Conservation (phyloP, 352 stramenopile genomes). For the Phytophthora rubi region DNA sequence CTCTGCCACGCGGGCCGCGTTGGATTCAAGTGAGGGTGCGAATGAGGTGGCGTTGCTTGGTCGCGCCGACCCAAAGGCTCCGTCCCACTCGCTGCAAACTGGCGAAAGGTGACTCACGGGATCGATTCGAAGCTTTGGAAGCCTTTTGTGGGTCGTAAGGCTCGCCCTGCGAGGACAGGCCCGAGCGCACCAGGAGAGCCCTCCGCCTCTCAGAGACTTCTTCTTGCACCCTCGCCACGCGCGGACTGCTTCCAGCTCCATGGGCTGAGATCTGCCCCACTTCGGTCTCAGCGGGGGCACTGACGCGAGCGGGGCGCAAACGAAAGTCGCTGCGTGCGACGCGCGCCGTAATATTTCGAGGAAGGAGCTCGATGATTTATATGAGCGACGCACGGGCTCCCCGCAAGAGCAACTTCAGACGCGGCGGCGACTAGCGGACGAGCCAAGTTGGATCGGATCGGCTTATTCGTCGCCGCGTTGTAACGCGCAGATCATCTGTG, state of each 20-base stretch:
- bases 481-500: slow-evolving; percentile 8
- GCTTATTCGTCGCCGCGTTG: slow-evolving; percentile 23
- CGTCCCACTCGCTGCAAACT: slow-evolving; percentile 29
- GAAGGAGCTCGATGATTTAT: slow-evolving; percentile 23
- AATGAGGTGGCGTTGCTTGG: slow-evolving; percentile 32
- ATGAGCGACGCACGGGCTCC: slow-evolving; percentile 29
- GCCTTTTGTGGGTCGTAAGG: slow-evolving; percentile 25
- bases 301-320: slow-evolving; percentile 1
- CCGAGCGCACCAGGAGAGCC: neutral
- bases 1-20: slow-evolving; percentile 5
- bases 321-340: slow-evolving; percentile 20
- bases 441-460: slow-evolving; percentile 1
- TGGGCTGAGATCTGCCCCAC: slow-evolving; percentile 1
- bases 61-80: slow-evolving; percentile 18
- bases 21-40: slow-evolving; percentile 25
- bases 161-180: slow-evolving; percentile 19
- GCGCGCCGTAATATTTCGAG: slow-evolving; percentile 18
- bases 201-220: slow-evolving; percentile 5
- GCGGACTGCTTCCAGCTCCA: slow-evolving; percentile 18
- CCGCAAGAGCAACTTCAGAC: slow-evolving; percentile 14
- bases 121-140: slow-evolving; percentile 19
- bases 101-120: slow-evolving; percentile 29
- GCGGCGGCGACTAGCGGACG: slow-evolving; percentile 6
- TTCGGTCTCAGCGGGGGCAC: neutral
- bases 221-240: slow-evolving; percentile 9